These are phyloP conservation scores for Cordyceps cateniannulata DNA, from an alignment of 2,329 filamentous ascomycete species.

Conservation along the genomic window DNA sequence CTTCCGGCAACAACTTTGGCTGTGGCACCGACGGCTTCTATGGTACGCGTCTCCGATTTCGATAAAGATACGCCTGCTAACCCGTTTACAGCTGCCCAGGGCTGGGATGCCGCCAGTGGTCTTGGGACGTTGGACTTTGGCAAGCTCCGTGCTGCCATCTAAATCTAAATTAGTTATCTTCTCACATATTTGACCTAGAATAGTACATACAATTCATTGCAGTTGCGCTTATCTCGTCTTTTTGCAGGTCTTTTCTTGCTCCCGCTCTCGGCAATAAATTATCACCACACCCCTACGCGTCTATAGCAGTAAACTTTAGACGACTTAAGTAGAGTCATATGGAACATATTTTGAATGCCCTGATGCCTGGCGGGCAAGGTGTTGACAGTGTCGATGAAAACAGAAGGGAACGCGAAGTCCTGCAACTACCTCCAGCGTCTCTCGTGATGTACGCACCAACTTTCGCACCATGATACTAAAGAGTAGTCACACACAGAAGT, in stretches of 20 bases:
- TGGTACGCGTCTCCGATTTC: not conserved
- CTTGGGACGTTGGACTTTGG: slow-evolving; percentile 2
- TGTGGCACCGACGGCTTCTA: slow-evolving; percentile 7
- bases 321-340: no score
- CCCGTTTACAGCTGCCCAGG: not conserved
- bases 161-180: not conserved
- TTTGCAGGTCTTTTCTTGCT: not conserved
- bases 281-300: no score
- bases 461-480: no score
- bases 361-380: no score
- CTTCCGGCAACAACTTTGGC: slow-evolving; percentile 5
- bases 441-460: no score
- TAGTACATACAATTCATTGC: not conserved
- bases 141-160: slow-evolving; percentile 1
- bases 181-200: not conserved
- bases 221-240: not conserved
- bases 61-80: not conserved
- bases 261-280: no score
- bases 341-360: no score
- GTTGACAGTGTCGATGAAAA: no score
- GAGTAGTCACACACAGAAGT: no score
- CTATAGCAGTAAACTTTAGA: no score
- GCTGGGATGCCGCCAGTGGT: slow-evolving; percentile 3
- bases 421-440: no score
- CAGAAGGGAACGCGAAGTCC: no score